Percentiles rank a stretch among this genome's conserved stretches.
These are phyloP conservation scores for Microsporum audouinii DNA, from an alignment of 2,329 filamentous ascomycete genomes.

Conservation along the genomic window DNA sequence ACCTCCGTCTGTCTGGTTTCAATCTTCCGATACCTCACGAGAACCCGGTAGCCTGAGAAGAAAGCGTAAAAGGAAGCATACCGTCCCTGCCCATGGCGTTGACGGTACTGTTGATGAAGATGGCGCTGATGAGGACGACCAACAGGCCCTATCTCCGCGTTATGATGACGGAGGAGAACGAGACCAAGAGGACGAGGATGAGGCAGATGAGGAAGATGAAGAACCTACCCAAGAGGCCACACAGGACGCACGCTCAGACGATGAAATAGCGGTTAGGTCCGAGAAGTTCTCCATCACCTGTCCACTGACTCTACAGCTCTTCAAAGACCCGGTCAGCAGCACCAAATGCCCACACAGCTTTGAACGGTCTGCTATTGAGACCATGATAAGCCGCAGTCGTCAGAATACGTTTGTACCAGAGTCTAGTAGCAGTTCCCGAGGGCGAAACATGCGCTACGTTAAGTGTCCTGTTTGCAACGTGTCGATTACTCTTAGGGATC, in stretches of 20 bases:
- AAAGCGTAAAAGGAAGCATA: conserved; percentile 16
- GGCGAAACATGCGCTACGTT: conserved; percentile 18
- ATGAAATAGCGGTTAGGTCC: conserved; percentile 35
- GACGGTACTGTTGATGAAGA: neutral
- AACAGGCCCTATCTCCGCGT: neutral
- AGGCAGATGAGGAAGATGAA: conserved; percentile 24
- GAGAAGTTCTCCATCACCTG: conserved; percentile 38
- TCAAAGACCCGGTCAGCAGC: conserved; percentile 38
- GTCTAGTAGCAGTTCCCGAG: conserved; percentile 8
- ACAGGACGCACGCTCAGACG: neutral
- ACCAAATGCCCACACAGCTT: conserved; percentile 41
- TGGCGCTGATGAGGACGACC: neutral
- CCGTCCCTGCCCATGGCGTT: neutral
- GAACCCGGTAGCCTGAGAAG: conserved; percentile 19
- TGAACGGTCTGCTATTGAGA: conserved; percentile 36
- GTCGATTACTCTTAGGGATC: conserved; percentile 26
- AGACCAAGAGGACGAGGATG: conserved; percentile 13
- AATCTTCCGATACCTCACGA: conserved; percentile 21
- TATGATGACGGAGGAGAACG: neutral
- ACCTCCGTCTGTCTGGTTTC: conserved; percentile 52
- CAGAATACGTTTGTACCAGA: conserved; percentile 19
- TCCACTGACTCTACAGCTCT: conserved; percentile 37
- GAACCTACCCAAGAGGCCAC: neutral
- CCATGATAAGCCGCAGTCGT: conserved; percentile 31
- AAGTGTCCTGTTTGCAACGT: conserved; percentile 35